phyloP scores from a whole-genome alignment of 139 green algal species.

The Pleodorina starrii region DNA sequence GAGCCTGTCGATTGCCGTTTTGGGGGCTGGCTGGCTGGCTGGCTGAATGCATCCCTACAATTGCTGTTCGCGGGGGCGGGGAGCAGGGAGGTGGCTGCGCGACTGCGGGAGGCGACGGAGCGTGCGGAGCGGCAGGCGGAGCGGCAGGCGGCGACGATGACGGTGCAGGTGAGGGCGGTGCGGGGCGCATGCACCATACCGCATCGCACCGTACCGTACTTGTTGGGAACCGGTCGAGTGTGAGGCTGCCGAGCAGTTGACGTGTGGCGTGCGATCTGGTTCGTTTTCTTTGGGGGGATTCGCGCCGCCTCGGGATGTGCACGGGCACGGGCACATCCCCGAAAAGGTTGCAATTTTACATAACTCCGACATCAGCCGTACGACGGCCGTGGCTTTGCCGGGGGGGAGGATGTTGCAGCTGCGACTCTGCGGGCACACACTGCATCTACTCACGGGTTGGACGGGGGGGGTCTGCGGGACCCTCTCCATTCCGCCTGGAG shows the following conservation, averaged over 20 bases:
- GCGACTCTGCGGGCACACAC: neutral
- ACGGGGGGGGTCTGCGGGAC: too few relatives aligned
- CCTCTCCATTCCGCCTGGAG: neutral
- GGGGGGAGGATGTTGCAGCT: neutral
- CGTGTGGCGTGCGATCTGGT: neutral
- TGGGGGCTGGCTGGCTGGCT: neutral
- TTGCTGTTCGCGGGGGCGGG: too few relatives aligned
- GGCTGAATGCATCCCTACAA: neutral
- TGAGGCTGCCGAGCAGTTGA: neutral
- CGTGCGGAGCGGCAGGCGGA: too few relatives aligned
- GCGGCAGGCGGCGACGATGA: neutral
- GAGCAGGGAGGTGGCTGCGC: constrained; percentile 16
- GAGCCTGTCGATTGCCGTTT: neutral
- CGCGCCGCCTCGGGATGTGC: too few relatives aligned
- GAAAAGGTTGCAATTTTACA: neutral
- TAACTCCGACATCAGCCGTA: neutral
- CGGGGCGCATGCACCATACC: neutral
- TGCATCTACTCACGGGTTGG: neutral
- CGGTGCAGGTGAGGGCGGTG: neutral
- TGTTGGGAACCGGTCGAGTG: neutral
- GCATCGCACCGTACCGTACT: too few relatives aligned
- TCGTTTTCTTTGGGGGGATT: neutral
- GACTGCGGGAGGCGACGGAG: constrained; percentile 2
- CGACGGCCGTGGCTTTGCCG: neutral
- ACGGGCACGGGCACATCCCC: neutral